These are phyloP conservation scores for Diaporthe citrichinensis DNA, from an alignment of 2,329 filamentous ascomycete genomes.

Conservation along the genomic window DNA sequence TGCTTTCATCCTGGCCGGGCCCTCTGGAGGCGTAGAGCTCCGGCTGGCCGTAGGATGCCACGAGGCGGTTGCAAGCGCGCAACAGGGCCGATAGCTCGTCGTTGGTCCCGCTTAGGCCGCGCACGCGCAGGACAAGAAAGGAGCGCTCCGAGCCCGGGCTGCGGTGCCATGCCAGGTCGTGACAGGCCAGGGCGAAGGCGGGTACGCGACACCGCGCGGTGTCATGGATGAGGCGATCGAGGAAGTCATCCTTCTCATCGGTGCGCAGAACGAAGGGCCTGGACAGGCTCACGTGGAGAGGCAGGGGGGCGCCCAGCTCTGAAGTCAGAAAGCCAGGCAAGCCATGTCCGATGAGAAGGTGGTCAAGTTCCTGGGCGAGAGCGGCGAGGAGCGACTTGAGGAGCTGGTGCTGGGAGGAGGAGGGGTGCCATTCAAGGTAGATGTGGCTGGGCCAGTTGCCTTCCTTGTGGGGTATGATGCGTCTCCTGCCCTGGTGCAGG, in stretches of 20 bases:
- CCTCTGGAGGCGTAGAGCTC: slow-evolving; percentile 72
- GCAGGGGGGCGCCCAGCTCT: slow-evolving; percentile 82
- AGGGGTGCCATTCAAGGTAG: slow-evolving; percentile 87
- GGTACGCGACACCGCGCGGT: slow-evolving; percentile 51
- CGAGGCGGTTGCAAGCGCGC: slow-evolving; percentile 74
- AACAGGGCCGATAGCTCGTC: slow-evolving; percentile 75
- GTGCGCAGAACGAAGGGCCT: slow-evolving; percentile 82
- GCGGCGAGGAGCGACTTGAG: slow-evolving; percentile 60
- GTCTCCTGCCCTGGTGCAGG: slow-evolving; percentile 87
- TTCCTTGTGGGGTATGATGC: slow-evolving; percentile 84
- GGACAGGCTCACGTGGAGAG: slow-evolving; percentile 93
- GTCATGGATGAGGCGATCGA: slow-evolving; percentile 64
- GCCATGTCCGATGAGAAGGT: slow-evolving; percentile 33
- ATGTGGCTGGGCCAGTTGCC: slow-evolving; percentile 96
- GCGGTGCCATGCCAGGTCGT: slow-evolving; percentile 63
- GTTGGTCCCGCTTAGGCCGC: slow-evolving; percentile 54
- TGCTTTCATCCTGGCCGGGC: not conserved
- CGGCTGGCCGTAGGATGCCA: slow-evolving; percentile 74
- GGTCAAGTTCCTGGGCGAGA: slow-evolving; percentile 52
- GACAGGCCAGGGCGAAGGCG: slow-evolving; percentile 50
- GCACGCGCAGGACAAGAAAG: slow-evolving; percentile 85
- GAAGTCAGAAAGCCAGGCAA: slow-evolving; percentile 74
- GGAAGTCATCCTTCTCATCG: slow-evolving; percentile 78
- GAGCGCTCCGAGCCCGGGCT: slow-evolving; percentile 76
- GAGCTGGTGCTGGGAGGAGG: slow-evolving; percentile 59